Base-by-base conservation (phyloP, 2,329 filamentous ascomycete genomes). In the Coniochaeta pulveracea region DNA sequence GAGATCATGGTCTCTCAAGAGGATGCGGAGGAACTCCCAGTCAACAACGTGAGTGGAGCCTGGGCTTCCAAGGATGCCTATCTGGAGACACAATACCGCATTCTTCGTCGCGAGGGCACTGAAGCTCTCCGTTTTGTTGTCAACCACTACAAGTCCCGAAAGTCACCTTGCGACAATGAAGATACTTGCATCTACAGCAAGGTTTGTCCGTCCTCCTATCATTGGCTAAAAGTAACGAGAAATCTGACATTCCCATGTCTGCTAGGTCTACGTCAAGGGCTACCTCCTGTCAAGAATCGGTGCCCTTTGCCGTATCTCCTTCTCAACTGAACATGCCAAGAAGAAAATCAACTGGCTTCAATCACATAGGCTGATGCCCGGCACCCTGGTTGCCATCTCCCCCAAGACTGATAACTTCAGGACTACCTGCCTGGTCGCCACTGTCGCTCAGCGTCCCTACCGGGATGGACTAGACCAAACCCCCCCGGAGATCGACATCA, bases 91-190 rank as follows among this genome's bases (percentile, higher is more conserved):
- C 83, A 93, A 32, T 93, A 91, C 48, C 63, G 74, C 3, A 67
- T 94, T 2, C 63, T 85, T 6, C 69, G 86, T 3, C 81, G 85
- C 47, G 85, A 94, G 48, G 72, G 76, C 0, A 61, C 83, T 3
- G 70, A 80, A 10, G 69, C 77, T 1, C 61, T 94, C 1, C 70
- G 85, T 6, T 66, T 53, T 1, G 47, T 66, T 6, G 75, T 77
- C 0, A 40, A 47, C 0, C 14, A 29, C 4, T 24, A 26, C 14
- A 21, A 23, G n/a, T 26, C n/a, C 9, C 29, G 26, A 10, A 7
- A 29, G 4, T 23, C 33, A 7, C 73, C 75, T 54, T 52, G 52
- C 10, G 85, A 93, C 37, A 63, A 63, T 0, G 46, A 63, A 1
- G 54, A 64, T 4, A 66, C 73, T 0, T 72, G 69, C 5, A 65